Evolutionary conservation across 2,329 filamentous ascomycete species (phyloP), one percentile per base, ranked within the genome.

Genomic region (Arthrinium puccinioides): DNA sequence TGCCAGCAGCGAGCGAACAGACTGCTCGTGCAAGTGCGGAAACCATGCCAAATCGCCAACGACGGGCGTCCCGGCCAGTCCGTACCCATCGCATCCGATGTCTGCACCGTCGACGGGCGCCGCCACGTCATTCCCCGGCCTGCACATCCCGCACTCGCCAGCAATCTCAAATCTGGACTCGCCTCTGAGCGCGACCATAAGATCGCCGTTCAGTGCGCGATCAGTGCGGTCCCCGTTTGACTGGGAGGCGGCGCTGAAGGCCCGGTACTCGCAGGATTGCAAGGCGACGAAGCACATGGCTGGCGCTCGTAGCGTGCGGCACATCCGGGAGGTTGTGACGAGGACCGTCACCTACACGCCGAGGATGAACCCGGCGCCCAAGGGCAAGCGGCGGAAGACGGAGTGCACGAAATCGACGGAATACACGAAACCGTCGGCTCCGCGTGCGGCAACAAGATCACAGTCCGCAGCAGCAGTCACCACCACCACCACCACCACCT

Each of bases 321-420:
- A 83, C 54, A 87, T 96, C 41, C 73, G 87, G 38, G 88, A 96
- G 60, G 87, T 96, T 5, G 85, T 96, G 37, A 96, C 89, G n/a
- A 76, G 88, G 49, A 96, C 88, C 13, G 86, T 95, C 42, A 95
- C 87, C 27, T 95, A 94, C 62, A 94, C 86, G 57, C 84, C 79
- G 43, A 72, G 82, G 47, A 86, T 97, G 66, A 85, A 88, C 47
- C 86, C 89, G 18, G 87, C 89, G 25, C 90, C 72, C 7, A 89
- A 89, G 61, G 89, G 89, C 46, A 97, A 96, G 74, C 79, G 88
- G 66, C 82, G 89, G 66, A 94, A 87, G 69, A 55, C 51, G 19
- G 54, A 50, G 34, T 56, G 52, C 38, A 41, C 51, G 8, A 59
- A 56, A 29, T 35, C 45, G 23, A 41, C 49, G 15, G 27, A 25